Evolutionary conservation across 148 eudicot genomes (phyloP).

Genomic region (Fagopyrum homotropicum): DNA sequence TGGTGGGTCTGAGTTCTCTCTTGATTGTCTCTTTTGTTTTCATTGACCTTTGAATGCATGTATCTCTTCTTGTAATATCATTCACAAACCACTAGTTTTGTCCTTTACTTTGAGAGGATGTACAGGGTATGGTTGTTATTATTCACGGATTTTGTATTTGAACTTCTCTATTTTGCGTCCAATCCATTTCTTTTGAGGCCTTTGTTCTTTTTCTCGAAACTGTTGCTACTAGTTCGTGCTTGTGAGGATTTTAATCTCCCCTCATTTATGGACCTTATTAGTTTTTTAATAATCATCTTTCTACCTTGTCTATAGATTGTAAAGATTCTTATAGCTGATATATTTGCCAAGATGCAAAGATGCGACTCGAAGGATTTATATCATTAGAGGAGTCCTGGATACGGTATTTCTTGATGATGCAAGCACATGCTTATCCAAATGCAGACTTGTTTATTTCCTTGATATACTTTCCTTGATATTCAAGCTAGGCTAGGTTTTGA

Average conservation of each 20-base stretch:
- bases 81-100: conserved; percentile 7
- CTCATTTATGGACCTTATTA: neutral
- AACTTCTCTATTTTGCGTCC: conserved; percentile 7
- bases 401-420: neutral
- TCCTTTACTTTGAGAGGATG: conserved; percentile 4
- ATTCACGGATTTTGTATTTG: neutral
- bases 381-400: neutral
- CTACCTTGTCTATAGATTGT: neutral
- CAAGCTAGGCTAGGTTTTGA: neutral
- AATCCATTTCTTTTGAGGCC: neutral
- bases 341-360: neutral
- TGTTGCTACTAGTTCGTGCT: neutral
- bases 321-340: neutral
- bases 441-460: neutral
- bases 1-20: conserved; percentile 9
- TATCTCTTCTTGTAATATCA: conserved; percentile 8
- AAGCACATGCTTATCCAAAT: neutral
- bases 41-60: conserved; percentile 10
- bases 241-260: neutral
- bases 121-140: neutral
- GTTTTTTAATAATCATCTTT: neutral
- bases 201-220: neutral
- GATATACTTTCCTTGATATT: neutral
- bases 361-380: neutral
- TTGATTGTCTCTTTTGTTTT: conserved; percentile 1